Conservation (phyloP, 148 eudicot genomes). For the Selenicereus undatus region DNA sequence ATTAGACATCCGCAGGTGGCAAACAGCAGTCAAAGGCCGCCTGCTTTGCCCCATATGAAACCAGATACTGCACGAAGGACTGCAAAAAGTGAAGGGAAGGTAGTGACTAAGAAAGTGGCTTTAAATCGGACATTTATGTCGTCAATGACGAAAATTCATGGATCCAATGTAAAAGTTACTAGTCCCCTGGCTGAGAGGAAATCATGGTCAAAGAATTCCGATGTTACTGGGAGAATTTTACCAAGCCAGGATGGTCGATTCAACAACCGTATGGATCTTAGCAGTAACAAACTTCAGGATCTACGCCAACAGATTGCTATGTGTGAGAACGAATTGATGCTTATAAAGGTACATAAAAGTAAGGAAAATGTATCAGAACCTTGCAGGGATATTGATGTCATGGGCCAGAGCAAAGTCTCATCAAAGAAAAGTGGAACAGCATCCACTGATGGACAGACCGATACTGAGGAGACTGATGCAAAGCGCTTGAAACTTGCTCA, state of each 20-base stretch:
- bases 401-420: conserved; percentile 22
- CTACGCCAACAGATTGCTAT: conserved; percentile 60
- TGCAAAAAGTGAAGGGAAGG: conserved; percentile 31
- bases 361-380: conserved; percentile 34
- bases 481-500: conserved; percentile 42
- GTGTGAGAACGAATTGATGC: conserved; percentile 60
- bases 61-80: conserved; percentile 20
- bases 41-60: conserved; percentile 30
- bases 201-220: conserved; percentile 29
- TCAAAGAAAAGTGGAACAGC: conserved; percentile 26
- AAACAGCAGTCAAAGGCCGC: conserved; percentile 31
- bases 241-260: conserved; percentile 32
- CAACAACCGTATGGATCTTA: conserved; percentile 33
- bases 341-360: conserved; percentile 35
- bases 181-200: conserved; percentile 26
- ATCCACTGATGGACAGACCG: conserved; percentile 30
- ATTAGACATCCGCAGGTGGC: conserved; percentile 20
- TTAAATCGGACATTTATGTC: conserved; percentile 34
- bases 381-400: conserved; percentile 26
- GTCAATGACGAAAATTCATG: conserved; percentile 36
- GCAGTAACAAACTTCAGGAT: conserved; percentile 53
- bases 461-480: conserved; percentile 34
- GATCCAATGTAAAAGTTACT: conserved; percentile 30
- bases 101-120: conserved; percentile 35
- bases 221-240: conserved; percentile 20